Conservation (phyloP, 768 basidiomycete genomes). For the Pleurotus eryngii region DNA sequence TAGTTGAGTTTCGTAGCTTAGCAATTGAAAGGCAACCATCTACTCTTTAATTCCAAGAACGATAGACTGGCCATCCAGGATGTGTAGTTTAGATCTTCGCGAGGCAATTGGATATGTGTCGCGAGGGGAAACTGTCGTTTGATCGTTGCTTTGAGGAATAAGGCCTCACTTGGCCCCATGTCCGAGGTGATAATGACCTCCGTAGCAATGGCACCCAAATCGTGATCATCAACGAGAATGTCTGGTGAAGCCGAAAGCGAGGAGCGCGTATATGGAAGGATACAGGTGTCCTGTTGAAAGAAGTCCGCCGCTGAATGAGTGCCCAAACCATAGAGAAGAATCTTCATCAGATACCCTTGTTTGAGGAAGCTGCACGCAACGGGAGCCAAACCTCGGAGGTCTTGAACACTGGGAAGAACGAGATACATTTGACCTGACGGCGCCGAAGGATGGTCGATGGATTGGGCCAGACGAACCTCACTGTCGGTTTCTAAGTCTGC, state of each 20-base stretch:
- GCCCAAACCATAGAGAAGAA: conserved; percentile 1
- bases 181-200: background rate
- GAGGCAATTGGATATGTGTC: conserved; percentile 41
- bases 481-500: no score
- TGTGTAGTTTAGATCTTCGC: conserved; percentile 44
- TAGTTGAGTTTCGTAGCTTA: conserved; percentile 13
- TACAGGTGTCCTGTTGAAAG: background rate
- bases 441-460: background rate
- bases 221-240: no score
- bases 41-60: conserved; percentile 58
- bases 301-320: background rate
- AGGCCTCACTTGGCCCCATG: conserved; percentile 4
- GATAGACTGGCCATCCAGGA: conserved; percentile 64
- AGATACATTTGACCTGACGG: conserved; percentile 8
- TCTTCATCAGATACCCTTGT: conserved; percentile 1
- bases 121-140: conserved; percentile 18
- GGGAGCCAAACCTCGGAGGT: background rate
- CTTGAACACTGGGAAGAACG: conserved; percentile 1
- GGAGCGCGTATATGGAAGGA: background rate
- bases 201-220: background rate
- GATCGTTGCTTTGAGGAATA: conserved; percentile 12
- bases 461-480: no score
- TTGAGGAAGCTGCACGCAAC: conserved; percentile 8
- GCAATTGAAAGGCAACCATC: conserved; percentile 26
- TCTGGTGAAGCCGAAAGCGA: background rate